Evolutionary conservation across 164 flowering plant species (phyloP), one percentile per base, ranked within the genome.

Genomic region (Akebia trifoliata): DNA sequence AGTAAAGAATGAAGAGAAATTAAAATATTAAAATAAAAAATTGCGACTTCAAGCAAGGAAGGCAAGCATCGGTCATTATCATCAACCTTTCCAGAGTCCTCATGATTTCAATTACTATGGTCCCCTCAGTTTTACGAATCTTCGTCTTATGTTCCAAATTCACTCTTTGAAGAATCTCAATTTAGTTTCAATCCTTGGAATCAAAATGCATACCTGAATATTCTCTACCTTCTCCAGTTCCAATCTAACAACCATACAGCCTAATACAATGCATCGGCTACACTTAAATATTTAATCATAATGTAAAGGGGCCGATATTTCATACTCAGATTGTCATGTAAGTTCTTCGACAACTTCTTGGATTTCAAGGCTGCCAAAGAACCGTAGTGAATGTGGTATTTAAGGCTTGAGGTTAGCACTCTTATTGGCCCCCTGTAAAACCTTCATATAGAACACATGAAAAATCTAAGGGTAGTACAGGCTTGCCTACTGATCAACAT

Each of bases 1-100:
- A 89, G 67, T 93, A 89, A 66, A 78, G 93, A 28, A 39, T 84
- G 85, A 84, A n/a, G n/a, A n/a, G n/a, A n/a, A n/a, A n/a, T n/a
- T n/a, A n/a, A n/a, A n/a, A n/a, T n/a, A n/a, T n/a, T n/a, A 81
- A 83, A 84, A 77, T 70, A 89, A 89, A 51, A 81, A 78, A 56
- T 35, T 84, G 58, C 89, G 84, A 61, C 78, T 86, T 52, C 91
- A 89, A 75, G 97, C 87, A 40, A 77, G 81, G 58, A 79, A 64
- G 46, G 81, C 86, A 24, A 80, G 78, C 68, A 36, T 89, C 42
- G 76, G 48, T 57, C 74, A 49, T 45, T 86, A 84, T 57, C 77
- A 81, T 21, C 83, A 83, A 61, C 85, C 84, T 36, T 51, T 63
- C 6, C 75, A 64, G 51, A 64, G 57, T 64, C 53, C 32, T 38